Percentiles rank a stretch among this genome's conserved stretches.
Conservation (phyloP, 495 filamentous ascomycete genomes). For the Annulohypoxylon nitens region DNA sequence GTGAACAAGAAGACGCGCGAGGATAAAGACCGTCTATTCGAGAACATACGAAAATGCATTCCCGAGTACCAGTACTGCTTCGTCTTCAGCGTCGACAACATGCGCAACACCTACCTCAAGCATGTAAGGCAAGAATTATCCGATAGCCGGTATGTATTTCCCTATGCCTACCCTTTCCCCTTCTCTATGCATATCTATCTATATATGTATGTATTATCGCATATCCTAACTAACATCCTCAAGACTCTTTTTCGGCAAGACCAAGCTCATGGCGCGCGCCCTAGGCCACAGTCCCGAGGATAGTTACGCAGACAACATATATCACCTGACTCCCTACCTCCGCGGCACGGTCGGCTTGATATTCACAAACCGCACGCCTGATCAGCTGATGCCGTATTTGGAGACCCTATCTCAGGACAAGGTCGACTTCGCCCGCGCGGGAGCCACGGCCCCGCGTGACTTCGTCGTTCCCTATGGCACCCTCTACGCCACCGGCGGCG, state of each 20-base stretch:
- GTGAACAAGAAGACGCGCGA: conserved; percentile 91
- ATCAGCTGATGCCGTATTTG: conserved; percentile 76
- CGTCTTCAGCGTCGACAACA: conserved; percentile 95
- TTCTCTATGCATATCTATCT: not conserved
- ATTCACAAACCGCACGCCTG: conserved; percentile 81
- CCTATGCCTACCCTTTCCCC: not conserved
- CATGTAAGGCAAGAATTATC: conserved; percentile 85
- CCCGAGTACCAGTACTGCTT: conserved; percentile 90
- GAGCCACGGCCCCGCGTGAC: conserved; percentile 75
- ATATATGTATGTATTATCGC: too few relatives aligned
- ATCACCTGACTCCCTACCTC: conserved; percentile 76
- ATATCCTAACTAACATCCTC: not conserved
- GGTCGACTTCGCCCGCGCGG: conserved; percentile 90
- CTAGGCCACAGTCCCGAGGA: conserved; percentile 80
- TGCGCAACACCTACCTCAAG: conserved; percentile 98
- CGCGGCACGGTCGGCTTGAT: conserved; percentile 88
- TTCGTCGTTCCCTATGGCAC: conserved; percentile 84
- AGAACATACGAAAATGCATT: conserved; percentile 86
- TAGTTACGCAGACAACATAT: conserved; percentile 80
- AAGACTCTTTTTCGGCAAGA: conserved; percentile 99
- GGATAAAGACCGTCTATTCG: conserved; percentile 86
- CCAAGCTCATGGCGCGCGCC: conserved; percentile 96
- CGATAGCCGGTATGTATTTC: conserved; percentile 78
- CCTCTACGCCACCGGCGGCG: conserved; percentile 80
- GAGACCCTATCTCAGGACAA: conserved; percentile 66